Evolutionary conservation across 1,284 basidiomycete genomes (phyloP).

Genomic region (Pholiota adiposa): DNA sequence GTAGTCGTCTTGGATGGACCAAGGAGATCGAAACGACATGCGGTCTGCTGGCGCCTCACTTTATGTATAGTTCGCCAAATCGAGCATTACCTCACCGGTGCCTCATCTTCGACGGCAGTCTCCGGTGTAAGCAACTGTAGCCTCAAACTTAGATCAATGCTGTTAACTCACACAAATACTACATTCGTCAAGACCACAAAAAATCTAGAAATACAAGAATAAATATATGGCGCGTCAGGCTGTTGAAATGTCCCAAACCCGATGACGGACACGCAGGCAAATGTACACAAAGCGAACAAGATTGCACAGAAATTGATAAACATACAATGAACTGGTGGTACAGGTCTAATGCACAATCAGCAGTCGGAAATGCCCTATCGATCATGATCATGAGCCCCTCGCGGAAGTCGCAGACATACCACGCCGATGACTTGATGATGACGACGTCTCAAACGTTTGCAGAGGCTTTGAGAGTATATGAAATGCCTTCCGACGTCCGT

Average conservation of each 20-base stretch:
- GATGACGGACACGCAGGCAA: constrained; percentile 11
- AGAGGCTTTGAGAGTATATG: constrained; percentile 64
- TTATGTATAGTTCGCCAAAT: constrained; percentile 22
- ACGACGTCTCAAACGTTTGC: constrained; percentile 47
- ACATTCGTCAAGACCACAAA: constrained; percentile 14
- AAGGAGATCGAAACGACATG: constrained; percentile 15
- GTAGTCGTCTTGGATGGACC: constrained; percentile 11
- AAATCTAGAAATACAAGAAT: constrained; percentile 30
- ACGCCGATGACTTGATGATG: constrained; percentile 52
- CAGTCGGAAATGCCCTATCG: constrained; percentile 2
- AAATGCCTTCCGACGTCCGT: constrained; percentile 67
- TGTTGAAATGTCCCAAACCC: constrained; percentile 17
- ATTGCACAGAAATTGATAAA: constrained; percentile 24
- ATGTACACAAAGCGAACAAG: constrained; percentile 27
- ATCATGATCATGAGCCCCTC: constrained; percentile 41
- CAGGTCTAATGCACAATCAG: constrained; percentile 22
- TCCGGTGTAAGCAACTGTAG: constrained; percentile 9
- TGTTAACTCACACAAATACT: constrained; percentile 1
- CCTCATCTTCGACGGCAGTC: constrained; percentile 16
- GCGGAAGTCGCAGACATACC: constrained; percentile 67
- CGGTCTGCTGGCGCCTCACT: constrained; percentile 14
- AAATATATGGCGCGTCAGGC: constrained; percentile 21
- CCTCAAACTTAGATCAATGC: too few relatives aligned
- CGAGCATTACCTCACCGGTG: constrained; percentile 16
- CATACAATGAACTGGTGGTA: constrained; percentile 33